Base-by-base conservation (phyloP, 495 filamentous ascomycete species). In the Beverwykella pulmonaria region DNA sequence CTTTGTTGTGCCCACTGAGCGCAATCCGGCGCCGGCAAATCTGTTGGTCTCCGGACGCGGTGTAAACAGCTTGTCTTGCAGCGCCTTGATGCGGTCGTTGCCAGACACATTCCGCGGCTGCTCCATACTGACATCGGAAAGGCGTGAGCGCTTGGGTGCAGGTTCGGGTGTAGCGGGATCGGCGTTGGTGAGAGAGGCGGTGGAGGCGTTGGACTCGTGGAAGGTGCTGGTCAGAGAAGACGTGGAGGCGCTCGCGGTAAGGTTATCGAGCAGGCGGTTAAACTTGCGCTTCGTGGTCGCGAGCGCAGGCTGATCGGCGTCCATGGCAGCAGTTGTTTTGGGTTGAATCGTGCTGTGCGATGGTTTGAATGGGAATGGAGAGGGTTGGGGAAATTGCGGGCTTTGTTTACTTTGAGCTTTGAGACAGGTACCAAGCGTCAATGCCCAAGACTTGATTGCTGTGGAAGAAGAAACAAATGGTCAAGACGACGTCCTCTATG, bases 231-330 rank as follows among this genome's bases (percentile, higher is more conserved):
- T 29, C 26, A 67, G 64, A 46, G 54, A 70, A 26, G 53, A 55
- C 46, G 59, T 68, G 22, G 76, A 69, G 34, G 47, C 61, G 58
- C 44, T 62, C 57, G 68, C 66, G 52, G 67, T 69, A 32, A 78
- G 65, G 34, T 60, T 70, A 60, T 79, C 76, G 58, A 79, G 74
- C 27, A 78, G 75, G 36, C 73, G 73, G 67, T 75, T 53, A 70
- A 78, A 78, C 54, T 78, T 77, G 64, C 77, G 73, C 63, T 79
- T 79, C 1, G 74, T 72, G 26, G 75, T 78, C 44, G 64, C 73
- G 34, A 79, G 70, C 26, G 76, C 75, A 23, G 72, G 69, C 22
- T 67, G 58, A 15, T 36, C 6, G 48, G 53, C 29, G 34, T 39
- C 39, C 63, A 70, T 70, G 12, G 9, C 53, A 20, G 41, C 39